Evolutionary conservation across 371 early-diverging fungal species (phyloP), one percentile per base, ranked within the genome.

Genomic region (Lichtheimia hyalospora): DNA sequence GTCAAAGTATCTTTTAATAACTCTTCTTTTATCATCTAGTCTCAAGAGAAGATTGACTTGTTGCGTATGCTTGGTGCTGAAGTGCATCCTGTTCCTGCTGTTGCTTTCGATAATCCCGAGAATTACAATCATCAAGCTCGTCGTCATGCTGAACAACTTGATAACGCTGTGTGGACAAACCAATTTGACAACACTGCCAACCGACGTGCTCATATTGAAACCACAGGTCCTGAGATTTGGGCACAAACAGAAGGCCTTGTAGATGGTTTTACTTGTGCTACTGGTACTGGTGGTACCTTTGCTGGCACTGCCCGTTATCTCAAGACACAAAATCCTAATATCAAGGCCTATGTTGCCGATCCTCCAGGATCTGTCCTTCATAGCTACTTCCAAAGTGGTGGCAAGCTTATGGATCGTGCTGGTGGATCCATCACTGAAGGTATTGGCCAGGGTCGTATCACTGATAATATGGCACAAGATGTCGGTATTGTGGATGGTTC

Each of bases 41-140:
- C 92, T 64, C 93, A 92, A 69, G 96, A 96, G 66, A 96, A 96
- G 81, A 93, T 96, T 57, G 95, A 96, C 65, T 79, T 95, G 49
- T 74, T 96, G 60, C 82, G 88, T 51, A 94, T 94, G 94, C 81
- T 96, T 13, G 96, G 95, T 46, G 95, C 95, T 54, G 92, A 93
- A 67, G 93, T 94, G 15, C 70, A 90, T 53, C 91, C 95, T 15
- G 94, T 94, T 6, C 94, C 95, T 28, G 95, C 92, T 14, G 95
- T 92, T 3, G 87, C 95, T 8, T 96, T 89, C 66, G 94, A 95
- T 43, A 88, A 96, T 66, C 94, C 97, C 2, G 70, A 88, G 54
- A 96, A 96, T 77, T 96, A 96, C 77, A 96, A 96, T 74, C 97
- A 96, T 63, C 95, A 96, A 69, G 97, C 97, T 14, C 79, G 74